phyloP scores from a whole-genome alignment of 306 rosid species.

The Luffa aegyptiaca region DNA sequence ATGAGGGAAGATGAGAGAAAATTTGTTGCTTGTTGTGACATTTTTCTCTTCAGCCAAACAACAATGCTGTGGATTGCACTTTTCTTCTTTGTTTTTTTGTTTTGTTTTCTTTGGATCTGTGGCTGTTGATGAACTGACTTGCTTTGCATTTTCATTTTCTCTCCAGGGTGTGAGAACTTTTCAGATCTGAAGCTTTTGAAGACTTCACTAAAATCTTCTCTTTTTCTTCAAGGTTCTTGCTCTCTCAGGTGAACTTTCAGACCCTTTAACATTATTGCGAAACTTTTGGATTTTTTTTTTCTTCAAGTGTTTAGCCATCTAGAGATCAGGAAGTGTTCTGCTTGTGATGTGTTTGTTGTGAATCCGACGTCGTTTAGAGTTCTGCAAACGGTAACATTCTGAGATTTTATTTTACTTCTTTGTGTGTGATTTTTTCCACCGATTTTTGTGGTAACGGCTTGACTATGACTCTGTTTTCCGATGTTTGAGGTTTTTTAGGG shows the following conservation, averaged over 20 bases:
- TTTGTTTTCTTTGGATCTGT: not conserved
- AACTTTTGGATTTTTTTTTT: not conserved
- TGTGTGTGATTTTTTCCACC: not conserved
- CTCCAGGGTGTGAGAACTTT: not conserved
- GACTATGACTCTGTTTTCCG: not conserved
- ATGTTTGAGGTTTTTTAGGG: not conserved
- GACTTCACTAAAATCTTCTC: not conserved
- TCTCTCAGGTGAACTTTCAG: not conserved
- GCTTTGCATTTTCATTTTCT: not conserved
- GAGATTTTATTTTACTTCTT: not conserved
- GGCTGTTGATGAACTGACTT: not conserved
- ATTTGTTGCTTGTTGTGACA: not conserved
- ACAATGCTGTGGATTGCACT: not conserved
- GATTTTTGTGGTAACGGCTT: not conserved
- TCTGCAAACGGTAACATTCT: not conserved
- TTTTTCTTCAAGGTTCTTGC: not conserved
- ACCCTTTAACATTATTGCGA: not conserved
- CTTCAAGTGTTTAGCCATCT: not conserved
- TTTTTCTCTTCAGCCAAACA: not conserved
- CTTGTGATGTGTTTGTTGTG: not conserved
- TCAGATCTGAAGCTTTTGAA: constrained; percentile 2
- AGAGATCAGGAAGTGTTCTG: not conserved
- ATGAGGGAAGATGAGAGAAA: not conserved
- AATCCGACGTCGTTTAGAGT: not conserved
- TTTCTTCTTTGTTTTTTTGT: not conserved